These are phyloP conservation scores for Citrus maxima DNA, from an alignment of 345 rosid species.

Conservation along the genomic window DNA sequence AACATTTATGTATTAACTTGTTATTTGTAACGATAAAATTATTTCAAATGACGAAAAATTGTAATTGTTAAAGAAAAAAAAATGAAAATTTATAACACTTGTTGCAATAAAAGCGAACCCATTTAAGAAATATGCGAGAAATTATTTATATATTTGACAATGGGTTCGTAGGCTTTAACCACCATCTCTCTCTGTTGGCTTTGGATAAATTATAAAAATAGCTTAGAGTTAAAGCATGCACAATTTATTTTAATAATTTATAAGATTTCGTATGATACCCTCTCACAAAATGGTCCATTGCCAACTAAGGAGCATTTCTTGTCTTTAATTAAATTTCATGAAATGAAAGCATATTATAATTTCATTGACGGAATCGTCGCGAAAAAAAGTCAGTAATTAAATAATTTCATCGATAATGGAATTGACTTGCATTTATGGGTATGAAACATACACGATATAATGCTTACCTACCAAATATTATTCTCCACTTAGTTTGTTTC, in stretches of 20 bases:
- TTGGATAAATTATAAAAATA: not conserved
- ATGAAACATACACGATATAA: not conserved
- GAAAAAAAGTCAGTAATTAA: not conserved
- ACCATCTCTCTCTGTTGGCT: not conserved
- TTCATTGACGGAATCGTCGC: no score
- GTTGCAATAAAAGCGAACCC: no score
- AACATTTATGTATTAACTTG: no score
- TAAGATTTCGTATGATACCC: no score
- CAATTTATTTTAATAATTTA: not conserved
- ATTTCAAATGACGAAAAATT: no score
- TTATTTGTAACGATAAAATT: no score
- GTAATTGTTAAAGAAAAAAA: no score
- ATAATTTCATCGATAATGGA: not conserved
- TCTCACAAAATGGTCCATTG: no score
- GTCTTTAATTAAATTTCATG: no score
- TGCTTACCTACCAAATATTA: not conserved
- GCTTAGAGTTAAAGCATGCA: slow-evolving; percentile 12
- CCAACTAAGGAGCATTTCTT: no score
- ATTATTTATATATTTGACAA: not conserved
- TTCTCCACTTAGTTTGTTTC: not conserved
- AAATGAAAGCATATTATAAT: no score
- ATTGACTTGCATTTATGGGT: not conserved
- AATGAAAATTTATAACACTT: no score
- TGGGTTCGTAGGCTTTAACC: not conserved
- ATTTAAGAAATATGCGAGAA: not conserved